phyloP scores from a whole-genome alignment of 2,329 filamentous ascomycete species.

The Claviceps humidiphila region DNA sequence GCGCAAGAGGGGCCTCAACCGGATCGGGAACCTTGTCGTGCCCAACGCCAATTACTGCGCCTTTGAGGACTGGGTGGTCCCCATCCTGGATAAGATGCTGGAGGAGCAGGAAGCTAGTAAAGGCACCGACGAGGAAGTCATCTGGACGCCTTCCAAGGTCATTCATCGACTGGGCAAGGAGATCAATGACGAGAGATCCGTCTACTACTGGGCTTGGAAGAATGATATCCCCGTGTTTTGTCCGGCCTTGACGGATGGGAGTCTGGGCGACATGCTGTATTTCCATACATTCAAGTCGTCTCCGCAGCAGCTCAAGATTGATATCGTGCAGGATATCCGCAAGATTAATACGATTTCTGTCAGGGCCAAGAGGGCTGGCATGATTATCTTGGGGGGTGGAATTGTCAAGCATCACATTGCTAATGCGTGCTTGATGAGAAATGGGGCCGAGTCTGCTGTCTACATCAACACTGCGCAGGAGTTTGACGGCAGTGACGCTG shows the following conservation, averaged over 20 bases:
- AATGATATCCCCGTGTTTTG: constrained; percentile 97
- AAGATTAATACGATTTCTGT: constrained; percentile 87
- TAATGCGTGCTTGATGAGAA: constrained; percentile 94
- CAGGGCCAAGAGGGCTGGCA: constrained; percentile 73
- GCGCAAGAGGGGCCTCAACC: constrained; percentile 76
- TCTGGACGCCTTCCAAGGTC: constrained; percentile 90
- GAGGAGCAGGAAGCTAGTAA: constrained; percentile 80
- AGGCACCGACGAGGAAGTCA: constrained; percentile 52
- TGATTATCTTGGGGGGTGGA: constrained; percentile 90
- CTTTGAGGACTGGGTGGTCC: constrained; percentile 96
- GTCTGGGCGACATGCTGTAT: constrained; percentile 94
- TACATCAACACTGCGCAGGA: constrained; percentile 97
- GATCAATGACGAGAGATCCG: constrained; percentile 82
- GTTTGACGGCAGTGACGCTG: constrained; percentile 94
- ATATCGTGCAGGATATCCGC: constrained; percentile 89
- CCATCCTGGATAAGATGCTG: constrained; percentile 88
- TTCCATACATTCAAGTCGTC: constrained; percentile 93
- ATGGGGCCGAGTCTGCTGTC: constrained; percentile 90
- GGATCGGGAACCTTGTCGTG: constrained; percentile 90
- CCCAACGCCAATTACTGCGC: constrained; percentile 92
- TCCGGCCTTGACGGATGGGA: constrained; percentile 88
- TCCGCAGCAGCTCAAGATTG: constrained; percentile 67
- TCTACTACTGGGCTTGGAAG: constrained; percentile 96
- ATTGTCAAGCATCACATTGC: constrained; percentile 98
- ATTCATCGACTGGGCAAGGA: constrained; percentile 84